These are phyloP conservation scores for Aspergillus eucalypticola DNA, from an alignment of 2,329 filamentous ascomycete species.

Conservation along the genomic window DNA sequence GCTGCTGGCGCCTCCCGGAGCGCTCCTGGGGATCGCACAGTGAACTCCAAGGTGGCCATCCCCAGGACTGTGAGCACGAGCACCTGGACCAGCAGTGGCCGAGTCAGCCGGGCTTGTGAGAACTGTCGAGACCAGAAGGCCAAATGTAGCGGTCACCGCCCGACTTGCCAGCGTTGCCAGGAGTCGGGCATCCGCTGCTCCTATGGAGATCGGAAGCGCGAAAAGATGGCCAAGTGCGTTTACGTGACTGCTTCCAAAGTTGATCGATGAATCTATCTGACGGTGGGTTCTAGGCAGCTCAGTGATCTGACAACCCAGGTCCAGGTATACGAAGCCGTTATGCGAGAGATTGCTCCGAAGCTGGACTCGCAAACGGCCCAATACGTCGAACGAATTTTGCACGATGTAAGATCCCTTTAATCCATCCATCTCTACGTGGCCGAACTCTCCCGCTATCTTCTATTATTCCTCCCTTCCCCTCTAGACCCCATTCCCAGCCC, in stretches of 20 bases:
- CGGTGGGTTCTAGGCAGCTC: constrained; percentile 35
- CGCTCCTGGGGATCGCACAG: constrained; percentile 18
- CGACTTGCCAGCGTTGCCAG: constrained; percentile 45
- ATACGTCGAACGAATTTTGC: constrained; percentile 36
- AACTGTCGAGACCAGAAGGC: constrained; percentile 49
- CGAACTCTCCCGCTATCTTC: background rate
- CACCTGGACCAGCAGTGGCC: constrained; percentile 29
- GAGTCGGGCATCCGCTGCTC: constrained; percentile 43
- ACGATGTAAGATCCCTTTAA: constrained; percentile 32
- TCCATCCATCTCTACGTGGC: background rate
- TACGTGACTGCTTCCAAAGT: constrained; percentile 1
- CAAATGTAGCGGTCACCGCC: constrained; percentile 49
- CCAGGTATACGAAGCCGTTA: constrained; percentile 36
- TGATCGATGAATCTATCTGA: constrained; percentile 10
- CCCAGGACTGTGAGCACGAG: constrained; percentile 28
- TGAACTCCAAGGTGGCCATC: constrained; percentile 34
- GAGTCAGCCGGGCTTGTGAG: constrained; percentile 45
- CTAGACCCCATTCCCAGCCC: background rate
- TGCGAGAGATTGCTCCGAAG: constrained; percentile 36
- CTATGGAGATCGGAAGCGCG: constrained; percentile 48
- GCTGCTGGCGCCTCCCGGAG: constrained; percentile 9
- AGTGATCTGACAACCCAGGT: constrained; percentile 41
- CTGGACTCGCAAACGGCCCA: constrained; percentile 36
- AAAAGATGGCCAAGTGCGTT: constrained; percentile 45
- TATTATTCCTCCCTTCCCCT: background rate